These are phyloP conservation scores for Yarrowia alimentaria DNA, from an alignment of 805 yeast species.

Conservation along the genomic window DNA sequence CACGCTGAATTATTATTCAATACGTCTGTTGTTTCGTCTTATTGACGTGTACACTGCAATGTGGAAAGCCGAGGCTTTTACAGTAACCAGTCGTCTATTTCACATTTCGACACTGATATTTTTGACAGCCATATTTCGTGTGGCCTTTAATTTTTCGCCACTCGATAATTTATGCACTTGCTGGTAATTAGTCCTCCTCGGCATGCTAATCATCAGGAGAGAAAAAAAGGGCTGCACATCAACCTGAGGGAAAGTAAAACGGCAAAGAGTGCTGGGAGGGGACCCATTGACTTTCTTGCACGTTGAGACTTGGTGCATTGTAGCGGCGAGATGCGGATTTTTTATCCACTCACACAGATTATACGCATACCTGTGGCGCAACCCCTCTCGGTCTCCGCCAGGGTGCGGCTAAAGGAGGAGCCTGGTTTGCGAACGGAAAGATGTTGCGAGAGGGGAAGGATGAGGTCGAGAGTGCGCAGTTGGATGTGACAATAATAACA, in stretches of 20 bases:
- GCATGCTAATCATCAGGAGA: slow-evolving; percentile 19
- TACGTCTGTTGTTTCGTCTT: no score
- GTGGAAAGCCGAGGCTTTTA: no score
- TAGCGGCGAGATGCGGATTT: not conserved
- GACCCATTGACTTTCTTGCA: not conserved
- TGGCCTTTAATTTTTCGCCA: no score
- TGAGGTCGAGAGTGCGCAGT: slow-evolving; percentile 3
- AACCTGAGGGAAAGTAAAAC: no score
- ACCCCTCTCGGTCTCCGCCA: slow-evolving; percentile 14
- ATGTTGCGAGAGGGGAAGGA: slow-evolving; percentile 22
- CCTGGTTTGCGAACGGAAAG: slow-evolving; percentile 2
- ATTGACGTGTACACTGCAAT: no score
- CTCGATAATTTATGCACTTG: no score
- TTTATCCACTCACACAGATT: not conserved
- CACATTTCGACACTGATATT: no score
- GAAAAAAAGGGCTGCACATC: slow-evolving; percentile 20
- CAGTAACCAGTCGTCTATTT: no score
- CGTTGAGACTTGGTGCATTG: slow-evolving; percentile 8
- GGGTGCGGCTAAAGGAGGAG: slow-evolving; percentile 22
- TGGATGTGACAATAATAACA: no score
- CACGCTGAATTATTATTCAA: no score
- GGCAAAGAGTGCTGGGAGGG: not conserved
- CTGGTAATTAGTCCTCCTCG: no score
- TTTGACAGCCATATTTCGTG: slow-evolving; percentile 11
- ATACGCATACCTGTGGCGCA: slow-evolving; percentile 16